Percentiles rank a stretch among this genome's conserved stretches.
Evolutionary conservation across 1,284 basidiomycete species (phyloP).

Genomic region (Apiotrichum porosum): DNA sequence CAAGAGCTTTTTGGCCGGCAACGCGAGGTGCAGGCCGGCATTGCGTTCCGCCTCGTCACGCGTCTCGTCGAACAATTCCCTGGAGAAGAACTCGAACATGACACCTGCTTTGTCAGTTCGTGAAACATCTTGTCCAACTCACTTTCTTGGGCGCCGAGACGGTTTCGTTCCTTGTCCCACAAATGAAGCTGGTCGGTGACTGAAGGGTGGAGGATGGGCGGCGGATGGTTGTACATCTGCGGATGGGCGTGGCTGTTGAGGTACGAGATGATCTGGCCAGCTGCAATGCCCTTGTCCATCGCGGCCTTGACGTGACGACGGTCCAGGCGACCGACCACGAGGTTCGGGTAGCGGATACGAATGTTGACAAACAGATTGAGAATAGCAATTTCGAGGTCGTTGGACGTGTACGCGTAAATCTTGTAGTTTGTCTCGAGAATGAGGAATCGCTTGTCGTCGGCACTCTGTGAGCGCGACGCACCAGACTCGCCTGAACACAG

Average conservation of each 20-base stretch:
- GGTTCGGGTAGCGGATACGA: conserved; percentile 90
- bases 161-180: conserved; percentile 95
- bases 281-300: conserved; percentile 89
- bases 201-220: conserved; percentile 50
- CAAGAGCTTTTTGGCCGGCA: conserved; percentile 30
- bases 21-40: conserved; percentile 25
- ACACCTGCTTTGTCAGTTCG: conserved; percentile 23
- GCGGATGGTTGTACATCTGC: conserved; percentile 85
- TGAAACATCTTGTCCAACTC: conserved; percentile 22
- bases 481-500: conserved; percentile 60
- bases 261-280: conserved; percentile 96
- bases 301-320: conserved; percentile 93
- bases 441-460: conserved; percentile 73
- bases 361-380: conserved; percentile 89
- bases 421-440: conserved; percentile 98
- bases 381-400: conserved; percentile 92
- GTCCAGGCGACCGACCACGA: conserved; percentile 91
- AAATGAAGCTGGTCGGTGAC: conserved; percentile 97
- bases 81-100: conserved; percentile 44
- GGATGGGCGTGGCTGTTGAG: conserved; percentile 91
- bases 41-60: conserved; percentile 33
- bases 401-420: conserved; percentile 98
- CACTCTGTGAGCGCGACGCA: conserved; percentile 54
- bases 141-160: conserved; percentile 83
- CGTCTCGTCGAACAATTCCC: conserved; percentile 42